Evolutionary conservation across 2,329 filamentous ascomycete genomes (phyloP).

Genomic region (Exophiala lecanii-corni): DNA sequence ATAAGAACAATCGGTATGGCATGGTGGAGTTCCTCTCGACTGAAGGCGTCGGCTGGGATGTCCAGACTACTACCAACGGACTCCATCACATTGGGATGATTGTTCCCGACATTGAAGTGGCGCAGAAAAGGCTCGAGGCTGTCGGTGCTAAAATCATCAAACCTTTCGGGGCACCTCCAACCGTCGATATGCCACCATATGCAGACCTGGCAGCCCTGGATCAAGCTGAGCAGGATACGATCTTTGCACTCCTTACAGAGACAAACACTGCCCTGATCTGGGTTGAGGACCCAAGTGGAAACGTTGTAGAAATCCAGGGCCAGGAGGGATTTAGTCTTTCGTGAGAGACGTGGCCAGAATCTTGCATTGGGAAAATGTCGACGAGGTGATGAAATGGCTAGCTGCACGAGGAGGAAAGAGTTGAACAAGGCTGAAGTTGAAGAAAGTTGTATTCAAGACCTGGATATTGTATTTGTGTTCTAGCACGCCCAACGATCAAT

Average conservation of each 20-base stretch:
- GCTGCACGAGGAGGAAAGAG: too few relatives aligned
- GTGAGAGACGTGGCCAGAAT: too few relatives aligned
- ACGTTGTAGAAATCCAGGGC: not conserved
- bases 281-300: not conserved
- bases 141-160: not conserved
- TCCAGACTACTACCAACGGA: not conserved
- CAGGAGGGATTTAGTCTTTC: not conserved
- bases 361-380: too few relatives aligned
- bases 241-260: not conserved
- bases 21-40: not conserved
- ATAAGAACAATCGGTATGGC: not conserved
- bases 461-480: too few relatives aligned
- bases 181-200: not conserved
- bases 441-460: too few relatives aligned
- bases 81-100: not conserved
- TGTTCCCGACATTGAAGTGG: not conserved
- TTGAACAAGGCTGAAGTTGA: too few relatives aligned
- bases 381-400: too few relatives aligned
- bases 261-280: not conserved
- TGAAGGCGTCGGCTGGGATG: not conserved
- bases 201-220: not conserved
- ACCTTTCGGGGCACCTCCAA: not conserved
- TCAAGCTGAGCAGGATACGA: not conserved
- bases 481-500: too few relatives aligned
- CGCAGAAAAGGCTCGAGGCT: not conserved